Base-by-base conservation (phyloP, 1,284 basidiomycete genomes). In the Apiotrichum sp. region DNA sequence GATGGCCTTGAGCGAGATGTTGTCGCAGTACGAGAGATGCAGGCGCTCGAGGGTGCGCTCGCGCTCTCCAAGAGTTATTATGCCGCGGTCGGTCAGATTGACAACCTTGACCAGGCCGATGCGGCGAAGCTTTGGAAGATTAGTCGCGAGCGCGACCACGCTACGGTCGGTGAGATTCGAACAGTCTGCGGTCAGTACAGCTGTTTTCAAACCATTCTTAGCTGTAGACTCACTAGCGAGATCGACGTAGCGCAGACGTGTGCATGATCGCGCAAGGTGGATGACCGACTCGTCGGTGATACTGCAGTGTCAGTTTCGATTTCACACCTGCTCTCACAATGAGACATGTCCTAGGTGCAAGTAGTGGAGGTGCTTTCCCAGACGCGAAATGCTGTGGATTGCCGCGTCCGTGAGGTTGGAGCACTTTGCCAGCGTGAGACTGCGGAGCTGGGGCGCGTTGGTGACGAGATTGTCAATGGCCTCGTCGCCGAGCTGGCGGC, bases 1-100 rank as follows among this genome's bases (percentile, higher is more conserved):
- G 50, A 98, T 84, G 11, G 93, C 93, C 72, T 87, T 83, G 60
- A 98, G 89, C 4, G 88, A 85, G 59, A 99, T 88, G 66, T 96
- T 90, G 69, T 97, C 91, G 76, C 96, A 99, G 73, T 98, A 98
- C 1, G 92, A 96, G 31, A 99, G 80, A 73, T 99, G 96, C 35
- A 99, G 91, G 38, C 96, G 85, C 70, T 99, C 96, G 29, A 98
- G 81, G 2, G 90, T 89, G 40, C 84, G 82, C 63, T 88, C 83
- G 13, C 80, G 74, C 44, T 79, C 78, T 3, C 86, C 89, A 8
- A 99, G 82, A 0, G 91, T 83, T 67, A 89, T 89, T 33, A 98
- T 86, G 1, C 91, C 91, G 66, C 91, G 85, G 69, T 98, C 95
- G 3, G 96, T 98, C 52, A 99, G 79, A 65, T 93, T 91, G 66